Percentiles rank a stretch among this genome's conserved stretches.
Conservation (phyloP, 345 rosid species). For the Pelargonium nanum region DNA sequence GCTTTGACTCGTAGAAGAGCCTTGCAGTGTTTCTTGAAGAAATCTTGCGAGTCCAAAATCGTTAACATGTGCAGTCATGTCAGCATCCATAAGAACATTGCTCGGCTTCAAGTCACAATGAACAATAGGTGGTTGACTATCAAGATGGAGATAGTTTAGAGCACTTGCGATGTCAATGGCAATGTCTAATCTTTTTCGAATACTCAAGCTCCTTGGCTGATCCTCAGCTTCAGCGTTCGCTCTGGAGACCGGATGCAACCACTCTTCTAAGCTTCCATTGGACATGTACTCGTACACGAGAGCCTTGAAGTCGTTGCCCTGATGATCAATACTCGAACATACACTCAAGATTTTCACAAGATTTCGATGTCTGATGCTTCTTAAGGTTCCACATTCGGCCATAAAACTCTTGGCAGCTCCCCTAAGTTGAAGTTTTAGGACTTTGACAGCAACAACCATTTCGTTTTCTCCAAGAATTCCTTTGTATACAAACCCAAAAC, state of each 20-base stretch:
- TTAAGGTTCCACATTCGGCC: neutral
- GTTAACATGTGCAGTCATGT: neutral
- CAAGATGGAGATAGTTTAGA: conserved; percentile 5
- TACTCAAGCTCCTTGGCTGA: neutral
- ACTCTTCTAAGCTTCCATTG: neutral
- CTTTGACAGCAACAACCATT: neutral
- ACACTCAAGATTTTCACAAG: neutral
- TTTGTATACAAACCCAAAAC: neutral
- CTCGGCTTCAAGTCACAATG: neutral
- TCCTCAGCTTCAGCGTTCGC: too few species aligned
- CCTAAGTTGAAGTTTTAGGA: neutral
- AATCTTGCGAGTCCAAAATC: conserved; percentile 4
- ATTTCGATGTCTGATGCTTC: neutral
- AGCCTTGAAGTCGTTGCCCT: neutral
- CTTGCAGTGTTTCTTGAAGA: neutral
- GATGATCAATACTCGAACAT: neutral
- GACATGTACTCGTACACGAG: neutral
- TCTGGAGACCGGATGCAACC: neutral
- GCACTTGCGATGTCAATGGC: neutral
- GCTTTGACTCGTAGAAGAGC: neutral
- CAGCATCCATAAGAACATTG: neutral
- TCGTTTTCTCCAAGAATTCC: neutral
- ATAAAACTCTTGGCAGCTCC: neutral
- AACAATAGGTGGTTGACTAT: rapidly evolving
- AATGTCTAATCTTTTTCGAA: neutral